These are phyloP conservation scores for Fusarium euwallaceae DNA, from an alignment of 2,329 filamentous ascomycete genomes.

Conservation along the genomic window DNA sequence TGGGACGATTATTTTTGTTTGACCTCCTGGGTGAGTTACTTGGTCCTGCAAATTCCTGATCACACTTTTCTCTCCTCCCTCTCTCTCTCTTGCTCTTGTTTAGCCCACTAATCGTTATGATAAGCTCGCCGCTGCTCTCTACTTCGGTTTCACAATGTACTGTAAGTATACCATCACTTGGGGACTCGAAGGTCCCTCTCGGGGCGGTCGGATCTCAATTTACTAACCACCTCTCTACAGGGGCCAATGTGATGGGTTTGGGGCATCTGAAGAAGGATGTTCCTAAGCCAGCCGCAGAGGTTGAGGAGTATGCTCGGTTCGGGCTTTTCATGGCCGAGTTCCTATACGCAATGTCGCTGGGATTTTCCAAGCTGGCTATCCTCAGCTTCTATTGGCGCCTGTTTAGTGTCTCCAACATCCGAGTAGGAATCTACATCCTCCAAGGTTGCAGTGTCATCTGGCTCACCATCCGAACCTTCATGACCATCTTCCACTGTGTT, in stretches of 20 bases:
- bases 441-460: conserved; percentile 31
- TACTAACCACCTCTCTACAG: conserved; percentile 15
- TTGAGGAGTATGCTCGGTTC: conserved; percentile 31
- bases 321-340: conserved; percentile 34
- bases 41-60: not conserved
- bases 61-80: not conserved
- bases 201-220: not conserved
- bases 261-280: conserved; percentile 25
- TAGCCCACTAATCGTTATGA: not conserved
- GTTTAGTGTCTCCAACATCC: conserved; percentile 30
- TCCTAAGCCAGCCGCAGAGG: conserved; percentile 6
- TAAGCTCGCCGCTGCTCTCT: conserved; percentile 20
- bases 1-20: conserved; percentile 30
- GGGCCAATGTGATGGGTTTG: conserved; percentile 26
- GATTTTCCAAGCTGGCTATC: conserved; percentile 34
- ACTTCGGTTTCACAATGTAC: conserved; percentile 30
- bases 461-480: conserved; percentile 36
- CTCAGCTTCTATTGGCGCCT: conserved; percentile 35
- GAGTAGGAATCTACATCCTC: conserved; percentile 30
- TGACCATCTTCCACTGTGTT: conserved; percentile 36
- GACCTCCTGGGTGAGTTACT: conserved; percentile 25
- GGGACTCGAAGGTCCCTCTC: no score
- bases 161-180: conserved; percentile 13
- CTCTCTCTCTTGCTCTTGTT: not conserved
- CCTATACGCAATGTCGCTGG: conserved; percentile 27